Percentiles rank a stretch among this genome's conserved stretches.
Evolutionary conservation across 768 basidiomycete genomes (phyloP).

Genomic region (Auriscalpium orientale): DNA sequence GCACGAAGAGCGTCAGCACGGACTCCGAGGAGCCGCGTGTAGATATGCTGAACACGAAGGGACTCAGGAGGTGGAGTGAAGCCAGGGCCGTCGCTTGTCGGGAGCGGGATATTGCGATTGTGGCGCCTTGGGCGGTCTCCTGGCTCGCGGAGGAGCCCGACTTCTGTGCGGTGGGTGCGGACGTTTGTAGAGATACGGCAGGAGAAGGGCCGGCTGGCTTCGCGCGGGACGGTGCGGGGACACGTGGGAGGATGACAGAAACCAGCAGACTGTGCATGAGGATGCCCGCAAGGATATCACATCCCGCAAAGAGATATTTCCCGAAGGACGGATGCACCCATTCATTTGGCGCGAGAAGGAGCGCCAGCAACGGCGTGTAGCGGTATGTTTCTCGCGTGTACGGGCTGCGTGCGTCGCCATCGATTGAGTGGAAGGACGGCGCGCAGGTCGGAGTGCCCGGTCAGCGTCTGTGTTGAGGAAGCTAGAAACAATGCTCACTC

Average conservation of each 20-base stretch:
- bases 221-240: not conserved
- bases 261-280: constrained; percentile 61
- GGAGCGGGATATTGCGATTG: constrained; percentile 1
- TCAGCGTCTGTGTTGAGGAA: not conserved
- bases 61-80: constrained; percentile 80
- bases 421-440: not conserved
- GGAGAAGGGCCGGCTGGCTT: not conserved
- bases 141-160: not conserved
- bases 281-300: constrained; percentile 74
- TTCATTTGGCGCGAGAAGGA: constrained; percentile 74
- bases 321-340: constrained; percentile 82
- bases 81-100: constrained; percentile 47
- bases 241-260: constrained; percentile 36
- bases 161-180: not conserved
- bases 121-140: not conserved
- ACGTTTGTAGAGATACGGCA: not conserved
- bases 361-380: constrained; percentile 88
- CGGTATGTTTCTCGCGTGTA: constrained; percentile 91
- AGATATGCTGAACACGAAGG: constrained; percentile 91
- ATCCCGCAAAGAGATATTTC: constrained; percentile 79
- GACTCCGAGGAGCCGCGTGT: constrained; percentile 96
- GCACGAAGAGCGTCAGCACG: constrained; percentile 71
- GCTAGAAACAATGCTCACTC: constrained; percentile 46
- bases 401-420: constrained; percentile 46
- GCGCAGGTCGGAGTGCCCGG: not conserved